These are phyloP conservation scores for Cutaneotrichosporon dermatis DNA, from an alignment of 1,284 basidiomycete genomes.

Conservation along the genomic window DNA sequence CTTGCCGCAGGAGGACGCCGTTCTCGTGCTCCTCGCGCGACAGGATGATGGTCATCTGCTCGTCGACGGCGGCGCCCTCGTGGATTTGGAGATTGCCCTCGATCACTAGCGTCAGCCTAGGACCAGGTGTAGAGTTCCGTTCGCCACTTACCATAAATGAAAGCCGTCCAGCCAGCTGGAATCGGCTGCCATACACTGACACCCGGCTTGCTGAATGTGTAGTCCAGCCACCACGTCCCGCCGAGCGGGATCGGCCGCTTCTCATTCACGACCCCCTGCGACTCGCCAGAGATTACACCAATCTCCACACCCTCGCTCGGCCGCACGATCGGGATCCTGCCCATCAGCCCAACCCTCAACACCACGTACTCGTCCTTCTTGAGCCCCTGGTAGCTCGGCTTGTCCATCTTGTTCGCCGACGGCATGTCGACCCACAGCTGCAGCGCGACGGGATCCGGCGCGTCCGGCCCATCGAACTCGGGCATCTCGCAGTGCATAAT, in stretches of 20 bases:
- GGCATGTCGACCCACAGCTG: slow-evolving; percentile 95
- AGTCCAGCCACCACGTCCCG: slow-evolving; percentile 88
- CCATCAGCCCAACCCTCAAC: neutral
- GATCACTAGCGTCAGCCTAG: slow-evolving; percentile 11
- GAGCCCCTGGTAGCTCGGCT: slow-evolving; percentile 54
- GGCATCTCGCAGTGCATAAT: slow-evolving; percentile 84
- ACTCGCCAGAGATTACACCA: slow-evolving; percentile 77
- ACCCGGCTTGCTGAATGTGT: slow-evolving; percentile 59
- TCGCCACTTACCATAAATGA: slow-evolving; percentile 64
- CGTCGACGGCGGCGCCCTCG: slow-evolving; percentile 51
- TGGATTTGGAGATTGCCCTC: slow-evolving; percentile 1
- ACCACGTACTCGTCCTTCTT: slow-evolving; percentile 21
- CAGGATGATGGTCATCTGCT: slow-evolving; percentile 67
- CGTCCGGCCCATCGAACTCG: slow-evolving; percentile 38
- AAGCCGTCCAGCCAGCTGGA: slow-evolving; percentile 78
- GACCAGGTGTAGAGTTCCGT: neutral
- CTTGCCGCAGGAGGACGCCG: slow-evolving; percentile 38
- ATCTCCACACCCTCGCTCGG: slow-evolving; percentile 58
- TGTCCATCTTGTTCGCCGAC: slow-evolving; percentile 73
- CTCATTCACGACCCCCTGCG: slow-evolving; percentile 60
- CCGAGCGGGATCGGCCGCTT: slow-evolving; percentile 57
- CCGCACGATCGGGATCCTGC: slow-evolving; percentile 69
- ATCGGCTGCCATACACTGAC: slow-evolving; percentile 75
- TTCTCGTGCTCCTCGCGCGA: slow-evolving; percentile 33
- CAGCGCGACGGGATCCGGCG: slow-evolving; percentile 54